These are phyloP conservation scores for Capsicum baccatum DNA, from an alignment of 257 asterid genomes.

Conservation along the genomic window DNA sequence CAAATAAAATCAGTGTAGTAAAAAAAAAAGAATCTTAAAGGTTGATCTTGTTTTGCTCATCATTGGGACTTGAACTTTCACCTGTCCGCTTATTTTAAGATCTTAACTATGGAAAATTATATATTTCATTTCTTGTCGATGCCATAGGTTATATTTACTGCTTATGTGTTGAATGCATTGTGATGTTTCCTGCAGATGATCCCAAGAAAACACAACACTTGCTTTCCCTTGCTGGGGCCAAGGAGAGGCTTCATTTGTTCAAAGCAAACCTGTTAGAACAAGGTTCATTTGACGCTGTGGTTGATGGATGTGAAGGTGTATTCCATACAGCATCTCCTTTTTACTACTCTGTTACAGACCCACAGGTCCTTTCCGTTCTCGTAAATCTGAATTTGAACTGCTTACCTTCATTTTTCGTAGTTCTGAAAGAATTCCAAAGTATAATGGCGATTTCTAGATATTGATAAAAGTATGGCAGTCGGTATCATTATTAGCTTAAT, in stretches of 20 bases:
- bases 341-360: constrained; percentile 27
- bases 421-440: not conserved
- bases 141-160: constrained; percentile 14
- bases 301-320: constrained; percentile 62
- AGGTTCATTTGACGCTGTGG: constrained; percentile 48
- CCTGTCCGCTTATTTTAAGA: not conserved
- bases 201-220: constrained; percentile 38
- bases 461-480: not conserved
- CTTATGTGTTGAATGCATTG: not conserved
- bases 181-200: constrained; percentile 12
- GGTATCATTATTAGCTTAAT: not conserved
- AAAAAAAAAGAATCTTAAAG: not conserved
- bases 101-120: not conserved
- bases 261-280: constrained; percentile 51
- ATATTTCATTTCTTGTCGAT: not conserved
- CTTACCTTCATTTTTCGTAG: not conserved
- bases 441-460: not conserved
- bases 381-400: not conserved
- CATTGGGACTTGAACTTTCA: not conserved
- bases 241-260: constrained; percentile 55
- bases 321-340: constrained; percentile 61
- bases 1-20: not conserved
- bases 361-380: constrained; percentile 1
- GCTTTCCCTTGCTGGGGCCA: constrained; percentile 55
- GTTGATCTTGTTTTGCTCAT: constrained; percentile 6